Evolutionary conservation across 768 basidiomycete species (phyloP), one percentile per base, ranked within the genome.

Genomic region (Chalciporus chontae): DNA sequence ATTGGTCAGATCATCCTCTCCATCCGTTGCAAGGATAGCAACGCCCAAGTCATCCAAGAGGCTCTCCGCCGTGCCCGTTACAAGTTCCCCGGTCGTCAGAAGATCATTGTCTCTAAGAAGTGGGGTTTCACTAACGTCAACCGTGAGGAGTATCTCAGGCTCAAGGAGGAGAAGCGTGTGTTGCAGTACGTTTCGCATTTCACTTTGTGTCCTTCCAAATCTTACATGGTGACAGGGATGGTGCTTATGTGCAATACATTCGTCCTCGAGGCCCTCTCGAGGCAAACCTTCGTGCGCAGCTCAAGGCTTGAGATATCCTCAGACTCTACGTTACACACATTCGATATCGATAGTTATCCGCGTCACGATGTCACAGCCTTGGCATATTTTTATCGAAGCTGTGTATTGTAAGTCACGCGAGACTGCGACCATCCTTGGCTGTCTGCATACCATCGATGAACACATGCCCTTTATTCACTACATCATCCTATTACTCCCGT

Each of bases 61-160:
- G 95, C 94, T 47, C 86, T 98, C 57, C 90, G 94, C 62, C 94
- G 94, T 62, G 91, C 94, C 10, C 90, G 95, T 48, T 98, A 98
- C 84, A 99, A 98, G 84, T 95, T 94, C 87, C 90, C 92, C n/a
- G 92, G 93, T 50, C 84, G 92, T 66, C 93, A 95, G 78, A 95
- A 95, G 83, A 94, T 95, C 70, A 94, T 94, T 58, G 78, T 93
- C 59, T 91, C 87, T 50, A 92, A 92, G 81, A 96, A 95, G 81
- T 97, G 96, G 94, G 94, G 94, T 53, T 98, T 99, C 77, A 99
- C 96, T 37, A 87, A 88, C 61, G 93, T 97, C 51, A 82, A 84
- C 69, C 85, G 92, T 71, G 85, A 82, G 59, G 93, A 94, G 41
- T 98, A 96, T 71, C 62, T 80, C 65, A 84, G 83, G 73, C 77